Percentiles rank a stretch among this genome's conserved stretches.
Conservation (phyloP, 2,329 filamentous ascomycete genomes). For the Byssothecium circinans region DNA sequence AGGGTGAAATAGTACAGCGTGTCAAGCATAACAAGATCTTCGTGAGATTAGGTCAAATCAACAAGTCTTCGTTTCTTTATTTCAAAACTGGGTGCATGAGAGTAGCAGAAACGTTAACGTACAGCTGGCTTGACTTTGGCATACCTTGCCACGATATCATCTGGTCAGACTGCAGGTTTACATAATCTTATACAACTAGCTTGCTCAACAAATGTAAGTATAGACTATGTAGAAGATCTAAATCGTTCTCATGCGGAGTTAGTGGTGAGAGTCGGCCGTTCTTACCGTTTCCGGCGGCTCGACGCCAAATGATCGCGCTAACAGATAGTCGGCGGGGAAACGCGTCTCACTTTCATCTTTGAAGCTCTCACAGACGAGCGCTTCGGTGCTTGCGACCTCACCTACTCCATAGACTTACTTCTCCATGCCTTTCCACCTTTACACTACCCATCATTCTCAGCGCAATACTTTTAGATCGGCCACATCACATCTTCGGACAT, state of each 20-base stretch:
- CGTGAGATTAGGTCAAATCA: no score
- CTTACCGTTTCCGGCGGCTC: conserved; percentile 5
- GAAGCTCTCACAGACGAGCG: background rate
- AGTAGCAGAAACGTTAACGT: no score
- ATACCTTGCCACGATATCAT: no score
- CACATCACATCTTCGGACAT: conserved; percentile 2
- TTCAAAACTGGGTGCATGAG: no score
- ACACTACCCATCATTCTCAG: background rate
- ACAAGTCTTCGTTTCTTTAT: no score
- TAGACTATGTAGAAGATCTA: no score
- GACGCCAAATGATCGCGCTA: conserved; percentile 19
- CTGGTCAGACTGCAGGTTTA: no score
- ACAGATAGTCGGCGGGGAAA: conserved; percentile 2
- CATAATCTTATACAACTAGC: no score
- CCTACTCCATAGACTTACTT: background rate
- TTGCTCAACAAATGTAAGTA: no score
- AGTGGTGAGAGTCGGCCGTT: conserved; percentile 1
- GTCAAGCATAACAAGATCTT: no score
- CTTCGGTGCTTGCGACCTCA: background rate
- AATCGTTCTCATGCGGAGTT: background rate
- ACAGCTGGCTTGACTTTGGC: no score
- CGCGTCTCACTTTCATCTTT: conserved; percentile 5
- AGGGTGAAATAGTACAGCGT: no score
- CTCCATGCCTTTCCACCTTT: background rate
- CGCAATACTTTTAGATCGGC: background rate